Evolutionary conservation across 164 flowering plant species (phyloP).

Genomic region (Akebia trifoliata): DNA sequence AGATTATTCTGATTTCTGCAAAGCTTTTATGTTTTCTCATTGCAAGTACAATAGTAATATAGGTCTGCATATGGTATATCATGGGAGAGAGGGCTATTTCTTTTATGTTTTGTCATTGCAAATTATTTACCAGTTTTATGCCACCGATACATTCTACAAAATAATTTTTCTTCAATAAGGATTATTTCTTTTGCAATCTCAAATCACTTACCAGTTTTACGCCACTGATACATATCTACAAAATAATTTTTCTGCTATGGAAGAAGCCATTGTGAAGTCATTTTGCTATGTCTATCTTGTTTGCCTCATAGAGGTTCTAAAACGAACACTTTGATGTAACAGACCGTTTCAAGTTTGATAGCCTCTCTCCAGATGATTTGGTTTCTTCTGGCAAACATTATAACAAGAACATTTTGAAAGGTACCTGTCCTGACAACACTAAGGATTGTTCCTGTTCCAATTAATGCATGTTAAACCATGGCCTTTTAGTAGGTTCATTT

Average conservation of each 20-base stretch:
- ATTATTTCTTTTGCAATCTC: no score
- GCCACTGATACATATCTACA: background rate
- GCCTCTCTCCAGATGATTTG: slow-evolving; percentile 74
- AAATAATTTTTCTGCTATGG: background rate
- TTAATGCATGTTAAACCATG: background rate
- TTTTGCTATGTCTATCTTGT: background rate
- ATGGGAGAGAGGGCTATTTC: background rate
- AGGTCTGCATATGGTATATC: slow-evolving; percentile 47
- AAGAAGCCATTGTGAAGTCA: background rate
- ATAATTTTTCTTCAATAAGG: background rate
- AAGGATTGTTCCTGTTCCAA: background rate
- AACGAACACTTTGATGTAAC: slow-evolving; percentile 20
- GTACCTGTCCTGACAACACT: slow-evolving; percentile 27
- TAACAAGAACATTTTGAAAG: slow-evolving; percentile 41
- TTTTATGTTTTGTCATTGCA: background rate
- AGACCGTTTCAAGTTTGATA: slow-evolving; percentile 81
- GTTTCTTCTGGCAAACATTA: slow-evolving; percentile 50
- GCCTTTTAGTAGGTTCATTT: background rate
- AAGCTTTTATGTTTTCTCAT: slow-evolving; percentile 31
- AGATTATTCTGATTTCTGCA: slow-evolving; percentile 38
- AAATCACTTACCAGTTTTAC: background rate
- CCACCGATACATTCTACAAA: background rate
- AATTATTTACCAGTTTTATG: background rate
- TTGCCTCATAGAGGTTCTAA: slow-evolving; percentile 1
- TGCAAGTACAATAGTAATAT: slow-evolving; percentile 31